Evolutionary conservation across 768 basidiomycete species (phyloP).

Genomic region (Lactarius pseudohatsudake): DNA sequence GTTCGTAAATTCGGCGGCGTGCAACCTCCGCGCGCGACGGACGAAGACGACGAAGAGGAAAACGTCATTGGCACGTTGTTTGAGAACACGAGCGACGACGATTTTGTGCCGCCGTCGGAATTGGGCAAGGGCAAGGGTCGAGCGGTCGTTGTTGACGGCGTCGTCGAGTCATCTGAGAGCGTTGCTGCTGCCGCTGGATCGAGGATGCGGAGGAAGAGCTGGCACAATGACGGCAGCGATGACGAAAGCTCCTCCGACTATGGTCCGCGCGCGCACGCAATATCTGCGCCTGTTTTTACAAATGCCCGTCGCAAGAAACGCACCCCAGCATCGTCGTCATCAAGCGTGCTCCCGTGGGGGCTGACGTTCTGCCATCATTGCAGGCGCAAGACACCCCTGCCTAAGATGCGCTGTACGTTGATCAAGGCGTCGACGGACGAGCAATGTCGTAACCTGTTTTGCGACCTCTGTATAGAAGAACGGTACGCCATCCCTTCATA

Average conservation of each 20-base stretch:
- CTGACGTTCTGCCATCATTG: conserved; percentile 25
- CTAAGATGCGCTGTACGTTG: conserved; percentile 22
- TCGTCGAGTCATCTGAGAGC: neutral
- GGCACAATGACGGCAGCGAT: neutral
- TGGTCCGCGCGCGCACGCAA: neutral
- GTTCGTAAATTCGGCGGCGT: neutral
- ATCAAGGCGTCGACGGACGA: neutral
- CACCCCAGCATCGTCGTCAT: neutral
- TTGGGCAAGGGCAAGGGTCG: neutral
- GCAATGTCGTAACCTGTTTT: conserved; percentile 18
- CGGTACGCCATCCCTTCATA: conserved; percentile 6
- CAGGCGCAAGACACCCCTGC: conserved; percentile 4
- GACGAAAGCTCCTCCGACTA: neutral
- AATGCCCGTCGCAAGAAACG: neutral
- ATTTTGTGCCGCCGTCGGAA: neutral
- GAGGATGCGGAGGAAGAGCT: conserved; percentile 13
- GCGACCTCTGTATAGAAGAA: conserved; percentile 24
- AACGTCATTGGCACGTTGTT: conserved; percentile 12
- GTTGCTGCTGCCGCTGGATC: neutral
- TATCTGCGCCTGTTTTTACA: neutral
- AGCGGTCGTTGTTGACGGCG: neutral
- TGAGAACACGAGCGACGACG: neutral
- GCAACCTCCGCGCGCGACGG: too few species aligned
- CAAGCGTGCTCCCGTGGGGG: too few species aligned
- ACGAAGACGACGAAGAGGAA: conserved; percentile 9